Evolutionary conservation across 163 green algal species (phyloP).

Genomic region (Smithsoniella earleae): DNA sequence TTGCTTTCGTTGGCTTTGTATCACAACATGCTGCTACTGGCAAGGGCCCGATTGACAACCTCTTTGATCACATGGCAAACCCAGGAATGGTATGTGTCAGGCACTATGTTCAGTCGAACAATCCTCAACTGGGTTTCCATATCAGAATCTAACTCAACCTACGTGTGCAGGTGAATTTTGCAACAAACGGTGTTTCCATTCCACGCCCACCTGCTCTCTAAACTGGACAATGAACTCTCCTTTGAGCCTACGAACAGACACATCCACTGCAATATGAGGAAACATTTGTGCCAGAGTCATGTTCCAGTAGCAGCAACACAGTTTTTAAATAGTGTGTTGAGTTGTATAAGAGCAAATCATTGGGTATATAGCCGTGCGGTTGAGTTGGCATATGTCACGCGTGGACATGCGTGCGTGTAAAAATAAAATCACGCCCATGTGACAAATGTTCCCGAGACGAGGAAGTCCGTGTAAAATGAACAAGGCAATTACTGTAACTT

Average conservation of each 20-base stretch:
- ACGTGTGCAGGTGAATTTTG: conserved; percentile 31
- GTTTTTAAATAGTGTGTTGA: no score
- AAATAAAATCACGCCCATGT: no score
- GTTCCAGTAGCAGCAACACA: no score
- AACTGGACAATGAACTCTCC: not conserved
- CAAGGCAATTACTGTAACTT: no score
- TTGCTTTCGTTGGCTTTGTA: conserved; percentile 43
- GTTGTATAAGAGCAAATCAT: no score
- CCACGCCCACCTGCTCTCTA: conserved; percentile 9
- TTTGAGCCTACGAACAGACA: no score
- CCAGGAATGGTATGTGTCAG: conserved; percentile 39
- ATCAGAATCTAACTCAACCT: not conserved
- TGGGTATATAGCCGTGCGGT: no score
- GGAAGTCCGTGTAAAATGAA: no score
- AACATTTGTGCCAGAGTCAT: not conserved
- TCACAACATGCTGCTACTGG: conserved; percentile 77
- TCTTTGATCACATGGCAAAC: conserved; percentile 64
- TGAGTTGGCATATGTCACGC: no score
- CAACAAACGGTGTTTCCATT: conserved; percentile 25
- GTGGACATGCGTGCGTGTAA: no score
- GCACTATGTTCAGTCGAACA: not conserved
- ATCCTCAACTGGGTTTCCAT: not conserved
- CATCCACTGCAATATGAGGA: not conserved
- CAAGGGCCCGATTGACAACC: conserved; percentile 84
- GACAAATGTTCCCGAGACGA: no score